phyloP scores from a whole-genome alignment of 2,329 filamentous ascomycete genomes.

The Aspergillus brunneoviolaceus region DNA sequence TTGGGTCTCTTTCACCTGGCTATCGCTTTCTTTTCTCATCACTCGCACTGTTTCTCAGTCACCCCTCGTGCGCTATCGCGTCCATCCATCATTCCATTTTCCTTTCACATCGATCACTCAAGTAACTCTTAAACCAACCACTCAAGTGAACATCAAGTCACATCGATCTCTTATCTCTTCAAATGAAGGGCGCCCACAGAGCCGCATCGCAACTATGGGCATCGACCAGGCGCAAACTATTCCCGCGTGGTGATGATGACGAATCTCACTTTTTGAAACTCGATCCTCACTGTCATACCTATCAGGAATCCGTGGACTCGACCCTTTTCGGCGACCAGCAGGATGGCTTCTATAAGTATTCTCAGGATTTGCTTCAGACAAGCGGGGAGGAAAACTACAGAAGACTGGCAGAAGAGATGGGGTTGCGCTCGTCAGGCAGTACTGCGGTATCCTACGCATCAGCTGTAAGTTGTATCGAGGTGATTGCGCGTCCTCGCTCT shows the following conservation, averaged over 20 bases:
- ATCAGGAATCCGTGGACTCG: slow-evolving; percentile 1
- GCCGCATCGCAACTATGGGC: slow-evolving; percentile 21
- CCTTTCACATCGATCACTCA: not conserved
- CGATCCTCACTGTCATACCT: slow-evolving; percentile 1
- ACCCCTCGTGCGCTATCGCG: not conserved
- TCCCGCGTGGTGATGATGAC: slow-evolving; percentile 15
- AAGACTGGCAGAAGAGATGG: not conserved
- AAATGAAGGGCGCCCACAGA: slow-evolving; percentile 12
- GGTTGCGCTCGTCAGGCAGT: slow-evolving; percentile 16
- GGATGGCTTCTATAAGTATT: slow-evolving; percentile 27
- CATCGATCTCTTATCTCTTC: not conserved
- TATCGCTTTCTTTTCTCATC: no score
- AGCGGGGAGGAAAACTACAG: slow-evolving; percentile 8
- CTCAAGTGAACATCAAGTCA: not conserved
- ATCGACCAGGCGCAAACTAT: slow-evolving; percentile 16
- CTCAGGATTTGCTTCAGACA: slow-evolving; percentile 16
- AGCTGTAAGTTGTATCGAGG: slow-evolving; percentile 17
- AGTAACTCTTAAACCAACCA: not conserved
- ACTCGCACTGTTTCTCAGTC: no score
- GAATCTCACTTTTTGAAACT: not conserved
- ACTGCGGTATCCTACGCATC: slow-evolving; percentile 21
- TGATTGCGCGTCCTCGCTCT: not conserved
- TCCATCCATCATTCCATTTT: not conserved
- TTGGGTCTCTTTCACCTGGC: not conserved
- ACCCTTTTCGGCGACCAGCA: slow-evolving; percentile 16